Base-by-base conservation (phyloP, 2,329 filamentous ascomycete species). In the Hymenoscyphus occultus region DNA sequence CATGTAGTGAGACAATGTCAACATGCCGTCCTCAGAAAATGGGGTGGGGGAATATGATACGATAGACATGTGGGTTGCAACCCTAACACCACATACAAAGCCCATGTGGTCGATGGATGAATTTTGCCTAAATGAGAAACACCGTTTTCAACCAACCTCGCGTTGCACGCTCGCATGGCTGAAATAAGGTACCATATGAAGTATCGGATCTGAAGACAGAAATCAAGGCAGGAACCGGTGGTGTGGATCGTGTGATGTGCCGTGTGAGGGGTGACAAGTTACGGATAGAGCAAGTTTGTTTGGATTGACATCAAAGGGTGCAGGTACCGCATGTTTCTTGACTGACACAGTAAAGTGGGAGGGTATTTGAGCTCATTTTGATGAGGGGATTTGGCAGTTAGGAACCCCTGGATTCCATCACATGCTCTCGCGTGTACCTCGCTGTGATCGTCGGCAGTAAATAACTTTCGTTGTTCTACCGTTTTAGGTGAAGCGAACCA, bases 51-150 rank as follows among this genome's bases (percentile, higher is more conserved):
- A 39, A 7, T 22, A 42, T 32, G 13, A 48, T 57, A 60, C 57
- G 42, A 64, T 12, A 56, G 39, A 31, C 56, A 56, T 64, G 6
- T 19, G 28, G 42, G 57, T 57, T 64, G 62, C 62, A 59, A 60
- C 62, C 56, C 13, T 56, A 16, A 28, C 45, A 64, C 31, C 31
- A 60, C 56, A 31, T 60, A 16, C 40, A 54, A 19, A 39, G 62
- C 48, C 48, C 28, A 59, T 42, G 45, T 62, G 54, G 61, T 35
- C 51, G 51, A 59, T 42, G 28, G n/a, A 14, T 32, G 42, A 40
- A 42, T 60, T 64, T 56, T 64, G 62, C 62, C 62, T 64, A 57
- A 60, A 64, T 64, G 62, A 39, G 13, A 56, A 58, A 19, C 39
- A n/a, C 45, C 56, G 45, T 39, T 61, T 35, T 62, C 22, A 28